Conservation (phyloP, 805 yeast genomes). For the Hanseniaspora singularis region DNA sequence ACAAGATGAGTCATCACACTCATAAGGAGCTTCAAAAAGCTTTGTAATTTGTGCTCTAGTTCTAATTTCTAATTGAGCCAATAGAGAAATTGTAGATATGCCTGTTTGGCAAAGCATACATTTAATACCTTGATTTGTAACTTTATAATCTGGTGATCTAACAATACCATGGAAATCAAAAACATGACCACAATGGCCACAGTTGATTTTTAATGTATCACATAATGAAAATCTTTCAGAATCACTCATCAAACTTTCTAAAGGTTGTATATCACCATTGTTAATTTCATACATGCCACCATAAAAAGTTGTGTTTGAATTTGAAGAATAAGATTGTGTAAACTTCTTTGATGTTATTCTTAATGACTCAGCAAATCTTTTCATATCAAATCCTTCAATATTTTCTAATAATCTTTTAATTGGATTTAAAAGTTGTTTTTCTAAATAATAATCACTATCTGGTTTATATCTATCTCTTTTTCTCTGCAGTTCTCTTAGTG, state of each 20-base stretch:
- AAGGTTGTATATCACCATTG: conserved; percentile 40
- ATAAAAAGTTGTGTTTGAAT: conserved; percentile 14
- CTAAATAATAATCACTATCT: conserved; percentile 69
- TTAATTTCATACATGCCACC: conserved; percentile 23
- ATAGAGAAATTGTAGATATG: conserved; percentile 44
- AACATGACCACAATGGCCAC: conserved; percentile 45
- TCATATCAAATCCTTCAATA: conserved; percentile 75
- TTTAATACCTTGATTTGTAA: conserved; percentile 57
- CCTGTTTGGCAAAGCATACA: conserved; percentile 50
- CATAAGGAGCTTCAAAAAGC: conserved; percentile 79
- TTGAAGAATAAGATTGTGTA: conserved; percentile 16
- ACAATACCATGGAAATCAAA: conserved; percentile 69
- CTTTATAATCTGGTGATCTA: conserved; percentile 45
- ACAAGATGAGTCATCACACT: conserved; percentile 78
- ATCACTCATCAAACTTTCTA: conserved; percentile 72
- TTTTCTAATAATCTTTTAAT: conserved; percentile 75
- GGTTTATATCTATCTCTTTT: conserved; percentile 44
- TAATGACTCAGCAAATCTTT: conserved; percentile 60
- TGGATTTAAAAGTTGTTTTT: conserved; percentile 82
- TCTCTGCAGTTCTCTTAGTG: conserved; percentile 58
- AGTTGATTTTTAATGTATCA: conserved; percentile 42
- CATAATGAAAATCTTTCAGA: conserved; percentile 67
- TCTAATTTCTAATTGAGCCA: conserved; percentile 62
- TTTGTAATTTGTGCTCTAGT: conserved; percentile 57
- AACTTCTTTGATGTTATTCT: conserved; percentile 66